Evolutionary conservation across 2,329 filamentous ascomycete species (phyloP), one percentile per base, ranked within the genome.

Genomic region (Corinectria fuckeliana): DNA sequence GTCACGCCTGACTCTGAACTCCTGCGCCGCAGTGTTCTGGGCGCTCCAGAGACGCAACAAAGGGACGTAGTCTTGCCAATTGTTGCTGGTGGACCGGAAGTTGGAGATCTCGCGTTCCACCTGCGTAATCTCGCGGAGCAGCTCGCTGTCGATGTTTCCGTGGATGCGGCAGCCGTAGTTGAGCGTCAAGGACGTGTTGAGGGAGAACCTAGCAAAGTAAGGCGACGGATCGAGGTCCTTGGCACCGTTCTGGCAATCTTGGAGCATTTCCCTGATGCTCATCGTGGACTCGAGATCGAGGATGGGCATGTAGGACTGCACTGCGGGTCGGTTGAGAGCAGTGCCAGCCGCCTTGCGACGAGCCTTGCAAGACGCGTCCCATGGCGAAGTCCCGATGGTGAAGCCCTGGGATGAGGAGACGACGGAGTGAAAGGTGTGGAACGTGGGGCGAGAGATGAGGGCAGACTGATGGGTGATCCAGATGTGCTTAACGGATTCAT

Each of bases 51-150:
- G 73, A 25, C 91, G 82, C 60, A 95, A 72, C 5, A 93, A 69
- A 0, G 91, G 91, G n/a, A 95, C 85, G 66, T 94, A 94, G 69
- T 95, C 91, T 69, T 92, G 89, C 86, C 90, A 91, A 72, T 94
- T 94, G 71, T 93, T 92, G 68, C 88, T 91, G 0, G 91, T 94
- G 23, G 86, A 90, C 47, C 91, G 80, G 71, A 93, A 90, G 67
- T 91, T 91, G 52, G 88, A 89, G 21, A 95, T 87, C 5, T 87
- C 88, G 26, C 90, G 83, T 73, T 94, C 91, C 3, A 94, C 91
- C 45, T 88, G 81, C 0, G 88, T 86, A 57, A 95, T 93, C 71
- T 94, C 91, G 18, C 85, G 80, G 5, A 94, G 80, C 7, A 93
- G 78, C 36, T 83, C 78, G 62, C 89, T 85, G 58, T 92, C 81